Base-by-base conservation (phyloP, 495 filamentous ascomycete genomes). In the Staphylotrichum longicolle region DNA sequence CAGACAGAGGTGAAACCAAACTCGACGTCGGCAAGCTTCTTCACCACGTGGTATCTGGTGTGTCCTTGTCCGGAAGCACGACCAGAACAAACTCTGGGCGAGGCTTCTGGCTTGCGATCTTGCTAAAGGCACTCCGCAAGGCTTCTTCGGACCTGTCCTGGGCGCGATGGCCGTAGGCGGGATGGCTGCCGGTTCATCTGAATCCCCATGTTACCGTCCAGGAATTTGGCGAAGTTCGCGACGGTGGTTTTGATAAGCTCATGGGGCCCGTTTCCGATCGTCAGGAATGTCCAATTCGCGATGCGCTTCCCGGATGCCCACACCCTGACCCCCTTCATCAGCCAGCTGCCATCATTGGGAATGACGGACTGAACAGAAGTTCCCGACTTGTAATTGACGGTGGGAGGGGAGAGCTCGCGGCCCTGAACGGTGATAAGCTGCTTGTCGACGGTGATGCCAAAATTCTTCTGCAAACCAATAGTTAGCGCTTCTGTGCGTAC, bases 1-100 rank as follows among this genome's bases (percentile, higher is more conserved):
- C 86, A 88, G 48, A 91, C 80, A 7, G 84, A 91, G 20, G 82
- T 82, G 32, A 90, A 75, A 5, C 91, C 90, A 51, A 73, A 77
- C 1, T 77, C 72, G 4, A 86, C 68, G 64, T 96, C 91, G 5
- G 81, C 88, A 14, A 84, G 66, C 41, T 71, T 77, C 73, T 96
- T 96, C 67, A 95, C 75, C 27, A 68, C 75, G 64, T 85, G 85
- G 72, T 95, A 95, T 5, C 85, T 70, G 37, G 82, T 76, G 70
- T 66, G 34, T 74, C 67, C 48, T 70, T 74, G 3, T 75, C 74
- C 2, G 80, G 81, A 0, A 93, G 74, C 35, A 93, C 72, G 12
- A 89, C 81, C 7, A 93, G 72, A 0, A 94, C 76, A n/a, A 91
- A 68, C 5, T 70, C 44, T 7, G 51, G 63, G 2, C 40, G 37